Evolutionary conservation across 1,284 basidiomycete genomes (phyloP), one percentile per base, ranked within the genome.

Genomic region (Cutaneotrichosporon mucoides): DNA sequence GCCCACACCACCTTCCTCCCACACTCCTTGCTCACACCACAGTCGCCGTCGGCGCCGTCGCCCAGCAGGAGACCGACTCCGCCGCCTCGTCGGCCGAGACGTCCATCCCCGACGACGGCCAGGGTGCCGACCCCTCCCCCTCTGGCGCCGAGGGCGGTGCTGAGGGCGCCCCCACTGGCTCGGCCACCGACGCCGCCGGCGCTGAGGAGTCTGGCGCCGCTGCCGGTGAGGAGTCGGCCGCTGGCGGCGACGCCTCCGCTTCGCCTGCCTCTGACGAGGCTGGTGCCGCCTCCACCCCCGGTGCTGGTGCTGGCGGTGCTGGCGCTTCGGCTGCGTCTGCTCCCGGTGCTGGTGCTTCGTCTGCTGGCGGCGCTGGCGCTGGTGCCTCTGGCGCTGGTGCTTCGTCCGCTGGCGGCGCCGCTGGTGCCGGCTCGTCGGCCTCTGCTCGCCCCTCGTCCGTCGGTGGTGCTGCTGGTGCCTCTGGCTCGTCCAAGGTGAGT

Each of bases 31-130:
- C 51, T 53, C 10, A 42, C 41, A 36, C 10, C 33, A 8, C 53
- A 54, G 53, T 54, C 53, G 53, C 53, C 10, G 35, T 46, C 36
- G 53, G 53, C 43, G 53, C 16, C 35, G 34, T 12, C 43, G 53
- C 53, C 53, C 53, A 54, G 24, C 24, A 24, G 53, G 43, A 53
- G 47, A 5, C 15, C 38, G 13, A 4, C 36, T 4, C 7, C 7
- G 48, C 13, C 34, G 24, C 24, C 24, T 24, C 24, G 24, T 34
- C 48, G 13, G 48, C 48, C 48, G 6, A 35, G 4, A 5, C 48
- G 36, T 38, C 48, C 16, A 15, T 36, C 48, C 12, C 37, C 15
- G 48, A 9, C 12, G 48, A 36, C 13, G n/a, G 12, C n/a, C 6
- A 10, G 35, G 52, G 11, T 44, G 41, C 5, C 8, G 44, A 10